Base-by-base conservation (phyloP, 2,329 filamentous ascomycete species). In the Monosporascus sp. region DNA sequence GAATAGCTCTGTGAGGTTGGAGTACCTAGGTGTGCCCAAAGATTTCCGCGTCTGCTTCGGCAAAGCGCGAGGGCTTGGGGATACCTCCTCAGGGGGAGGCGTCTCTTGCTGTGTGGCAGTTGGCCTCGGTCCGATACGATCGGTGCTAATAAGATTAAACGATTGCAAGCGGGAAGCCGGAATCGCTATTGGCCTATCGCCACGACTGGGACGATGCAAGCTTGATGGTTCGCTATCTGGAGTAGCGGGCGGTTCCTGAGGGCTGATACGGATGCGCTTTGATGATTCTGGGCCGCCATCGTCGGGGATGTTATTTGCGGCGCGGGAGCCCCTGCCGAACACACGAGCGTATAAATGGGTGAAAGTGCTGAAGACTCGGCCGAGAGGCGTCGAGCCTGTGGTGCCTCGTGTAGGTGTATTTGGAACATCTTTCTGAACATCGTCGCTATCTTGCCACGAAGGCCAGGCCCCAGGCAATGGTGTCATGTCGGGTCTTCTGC, bases 1-100 rank as follows among this genome's bases (percentile, higher is more conserved):
- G 44, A 65, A 65, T 37, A 65, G 63, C 7, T 65, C 59, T 4
- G 53, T 52, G 18, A 60, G 48, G 22, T 54, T 52, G 5, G 44
- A 31, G 39, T 61, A 64, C 25, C 53, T 57, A 8, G 60, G 45
- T 15, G 54, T 53, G 20, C 31, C 38, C 52, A 51, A 57, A 6
- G 35, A n/a, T 14, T 6, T n/a, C 18, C 54, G 31, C 20, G 50
- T 36, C 15, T 11, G 31, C 31, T 35, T 35, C 11, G 11, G 31
- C 31, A 35, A 35, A 35, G 31, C 31, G 31, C 31, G 31, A 5
- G 31, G 31, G 9, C 31, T 14, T 35, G 31, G 7, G 11, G 38
- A 18, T 25, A 50, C 49, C 5, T n/a, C 14, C 49, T 43, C 51
- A 17, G 20, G 24, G 18, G 18, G 46, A 17, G 37, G 20, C 17